Evolutionary conservation across 2,329 filamentous ascomycete genomes (phyloP).

Genomic region (Aureobasidium sp.): DNA sequence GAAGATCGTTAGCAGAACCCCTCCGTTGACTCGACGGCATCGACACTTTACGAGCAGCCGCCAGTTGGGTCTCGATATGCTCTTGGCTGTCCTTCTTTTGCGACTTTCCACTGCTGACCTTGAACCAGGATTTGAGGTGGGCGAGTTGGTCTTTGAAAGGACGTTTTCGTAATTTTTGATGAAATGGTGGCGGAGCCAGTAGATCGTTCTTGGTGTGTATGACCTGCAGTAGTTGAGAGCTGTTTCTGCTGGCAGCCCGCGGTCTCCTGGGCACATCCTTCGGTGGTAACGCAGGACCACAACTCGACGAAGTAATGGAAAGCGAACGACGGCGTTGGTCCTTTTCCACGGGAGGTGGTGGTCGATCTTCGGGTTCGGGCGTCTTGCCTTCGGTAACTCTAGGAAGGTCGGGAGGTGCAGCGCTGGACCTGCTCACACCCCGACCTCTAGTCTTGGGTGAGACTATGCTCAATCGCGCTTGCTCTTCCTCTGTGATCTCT

Average conservation of each 20-base stretch:
- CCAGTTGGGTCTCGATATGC: not conserved
- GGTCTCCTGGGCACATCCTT: conserved; percentile 69
- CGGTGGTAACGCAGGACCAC: conserved; percentile 69
- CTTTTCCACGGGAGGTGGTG: conserved; percentile 66
- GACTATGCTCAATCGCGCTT: conserved; percentile 29
- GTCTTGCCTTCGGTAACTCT: conserved; percentile 59
- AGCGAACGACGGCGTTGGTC: conserved; percentile 57
- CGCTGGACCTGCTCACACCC: conserved; percentile 56
- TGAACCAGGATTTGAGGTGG: conserved; percentile 63
- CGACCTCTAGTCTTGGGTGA: conserved; percentile 65
- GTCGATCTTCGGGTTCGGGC: conserved; percentile 34
- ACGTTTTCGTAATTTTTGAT: conserved; percentile 49
- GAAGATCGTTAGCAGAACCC: not conserved
- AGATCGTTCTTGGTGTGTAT: conserved; percentile 63
- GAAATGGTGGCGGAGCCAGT: conserved; percentile 41
- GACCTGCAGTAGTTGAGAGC: conserved; percentile 79
- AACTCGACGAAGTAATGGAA: conserved; percentile 56
- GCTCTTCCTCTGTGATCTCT: conserved; percentile 70
- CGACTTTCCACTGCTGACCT: conserved; percentile 35
- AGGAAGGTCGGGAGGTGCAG: conserved; percentile 66
- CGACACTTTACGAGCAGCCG: not conserved
- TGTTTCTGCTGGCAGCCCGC: conserved; percentile 27
- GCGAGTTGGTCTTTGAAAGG: conserved; percentile 59
- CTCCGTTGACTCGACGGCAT: not conserved
- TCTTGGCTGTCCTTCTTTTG: conserved; percentile 1